Base-by-base conservation (phyloP, 495 filamentous ascomycete species). In the Penicillium paxilli region DNA sequence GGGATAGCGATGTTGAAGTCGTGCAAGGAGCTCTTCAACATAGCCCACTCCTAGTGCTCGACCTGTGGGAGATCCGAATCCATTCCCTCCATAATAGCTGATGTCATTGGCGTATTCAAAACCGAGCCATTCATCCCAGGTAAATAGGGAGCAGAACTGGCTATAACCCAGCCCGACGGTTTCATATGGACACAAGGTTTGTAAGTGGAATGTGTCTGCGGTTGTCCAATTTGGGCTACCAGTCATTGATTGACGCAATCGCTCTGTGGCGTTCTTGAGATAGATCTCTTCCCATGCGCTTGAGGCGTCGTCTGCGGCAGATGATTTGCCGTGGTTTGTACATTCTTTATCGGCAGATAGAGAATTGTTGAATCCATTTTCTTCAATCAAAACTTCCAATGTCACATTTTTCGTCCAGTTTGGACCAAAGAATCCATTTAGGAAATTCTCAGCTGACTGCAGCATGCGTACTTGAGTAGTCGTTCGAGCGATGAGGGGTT, bases 31-130 rank as follows among this genome's bases (percentile, higher is more conserved):
- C 67, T 88, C 85, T 46, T 83, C 69, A 11, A 86, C 79, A 52
- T 83, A 88, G 32, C 83, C 85, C 37, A 86, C 80, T 1, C 83
- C 85, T 21, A 83, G 74, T 10, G 85, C 86, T 7, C 85, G 74
- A 22, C 83, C 84, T 5, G 75, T 78, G 1, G 84, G 80, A 2
- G 82, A 84, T n/a, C 80, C 81, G 59, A 81, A 86, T 52, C 67
- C 79, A 44, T 75, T 73, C 54, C 79, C 70, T 38, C 83, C 83
- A 48, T 81, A 79, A 69, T 84, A 90, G 25, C 69, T 65, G 24
- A 89, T 65, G 53, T 88, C 86, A 26, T 83, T 57, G 21, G 74
- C 70, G 64, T 83, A 83, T 38, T 76, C 79, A 53, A 77, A 84
- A 53, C 71, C 79, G 26, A 72, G 62, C 80, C 80, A 84, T 62